Conservation (phyloP, 2,329 filamentous ascomycete species). For the Aaosphaeria arxii region DNA sequence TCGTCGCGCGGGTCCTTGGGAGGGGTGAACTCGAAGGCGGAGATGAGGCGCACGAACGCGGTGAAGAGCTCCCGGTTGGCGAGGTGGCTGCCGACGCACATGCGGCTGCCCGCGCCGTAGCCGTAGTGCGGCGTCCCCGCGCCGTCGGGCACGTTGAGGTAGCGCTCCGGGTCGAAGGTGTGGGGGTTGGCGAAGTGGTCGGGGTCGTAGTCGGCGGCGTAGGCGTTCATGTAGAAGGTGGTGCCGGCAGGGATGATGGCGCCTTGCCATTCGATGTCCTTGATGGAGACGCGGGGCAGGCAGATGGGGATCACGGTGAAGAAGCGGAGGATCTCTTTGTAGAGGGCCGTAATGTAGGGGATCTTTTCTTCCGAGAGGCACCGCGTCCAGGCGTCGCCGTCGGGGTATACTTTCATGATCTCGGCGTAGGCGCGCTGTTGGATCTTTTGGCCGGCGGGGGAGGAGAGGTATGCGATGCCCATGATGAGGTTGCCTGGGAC, state of each 20-base stretch:
- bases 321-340: constrained; percentile 75
- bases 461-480: constrained; percentile 74
- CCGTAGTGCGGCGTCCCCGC: constrained; percentile 48
- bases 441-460: constrained; percentile 63
- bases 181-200: constrained; percentile 63
- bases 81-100: constrained; percentile 48
- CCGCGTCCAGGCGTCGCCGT: constrained; percentile 72
- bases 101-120: constrained; percentile 47
- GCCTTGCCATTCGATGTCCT: constrained; percentile 67
- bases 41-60: constrained; percentile 48
- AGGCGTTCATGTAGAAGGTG: constrained; percentile 77
- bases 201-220: constrained; percentile 70
- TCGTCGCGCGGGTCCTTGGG: constrained; percentile 39
- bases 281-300: constrained; percentile 69
- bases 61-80: constrained; percentile 43
- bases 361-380: constrained; percentile 73
- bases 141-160: constrained; percentile 50
- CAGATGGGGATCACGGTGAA: constrained; percentile 79
- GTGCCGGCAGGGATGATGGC: constrained; percentile 69
- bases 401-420: constrained; percentile 68
- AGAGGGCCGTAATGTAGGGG: constrained; percentile 72
- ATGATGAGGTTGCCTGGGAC: constrained; percentile 77
- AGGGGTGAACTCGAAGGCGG: constrained; percentile 45
- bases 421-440: constrained; percentile 68
- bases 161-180: constrained; percentile 68